These are phyloP conservation scores for Anacardium occidentale DNA, from an alignment of 345 rosid species.

Conservation along the genomic window DNA sequence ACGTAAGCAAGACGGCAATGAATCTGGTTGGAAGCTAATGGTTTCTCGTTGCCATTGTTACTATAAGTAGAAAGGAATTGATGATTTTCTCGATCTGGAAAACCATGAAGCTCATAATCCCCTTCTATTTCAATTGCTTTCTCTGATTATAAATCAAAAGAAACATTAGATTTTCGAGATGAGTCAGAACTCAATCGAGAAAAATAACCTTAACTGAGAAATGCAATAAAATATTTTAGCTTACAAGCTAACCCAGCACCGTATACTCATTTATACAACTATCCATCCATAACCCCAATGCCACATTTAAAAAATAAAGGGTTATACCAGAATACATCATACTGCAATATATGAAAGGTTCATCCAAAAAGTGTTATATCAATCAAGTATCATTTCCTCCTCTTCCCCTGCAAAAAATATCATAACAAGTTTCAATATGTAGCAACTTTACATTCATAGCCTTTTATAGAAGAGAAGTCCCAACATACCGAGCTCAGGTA, in stretches of 20 bases:
- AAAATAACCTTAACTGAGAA: too few relatives aligned
- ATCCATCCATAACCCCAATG: background rate
- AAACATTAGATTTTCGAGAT: too few relatives aligned
- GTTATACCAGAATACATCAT: background rate
- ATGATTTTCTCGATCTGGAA: too few relatives aligned
- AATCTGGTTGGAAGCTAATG: too few relatives aligned
- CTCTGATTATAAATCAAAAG: too few relatives aligned
- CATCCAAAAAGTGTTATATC: slow-evolving; percentile 18
- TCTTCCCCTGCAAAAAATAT: slow-evolving; percentile 54
- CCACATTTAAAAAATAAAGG: slow-evolving; percentile 7
- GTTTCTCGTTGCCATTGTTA: too few relatives aligned
- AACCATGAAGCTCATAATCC: too few relatives aligned
- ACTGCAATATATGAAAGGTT: background rate
- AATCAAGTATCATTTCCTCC: slow-evolving; percentile 46
- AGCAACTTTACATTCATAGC: background rate
- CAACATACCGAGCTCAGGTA: slow-evolving; percentile 52
- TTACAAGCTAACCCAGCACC: background rate
- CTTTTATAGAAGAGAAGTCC: background rate
- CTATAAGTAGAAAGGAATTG: too few relatives aligned
- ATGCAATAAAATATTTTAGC: background rate
- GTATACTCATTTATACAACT: slow-evolving; percentile 12
- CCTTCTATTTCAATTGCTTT: too few relatives aligned
- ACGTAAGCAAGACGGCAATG: too few relatives aligned
- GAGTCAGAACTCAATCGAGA: too few relatives aligned
- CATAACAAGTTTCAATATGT: background rate